These are phyloP conservation scores for Tolypocladium tundrense DNA, from an alignment of 2,329 filamentous ascomycete species.

Conservation along the genomic window DNA sequence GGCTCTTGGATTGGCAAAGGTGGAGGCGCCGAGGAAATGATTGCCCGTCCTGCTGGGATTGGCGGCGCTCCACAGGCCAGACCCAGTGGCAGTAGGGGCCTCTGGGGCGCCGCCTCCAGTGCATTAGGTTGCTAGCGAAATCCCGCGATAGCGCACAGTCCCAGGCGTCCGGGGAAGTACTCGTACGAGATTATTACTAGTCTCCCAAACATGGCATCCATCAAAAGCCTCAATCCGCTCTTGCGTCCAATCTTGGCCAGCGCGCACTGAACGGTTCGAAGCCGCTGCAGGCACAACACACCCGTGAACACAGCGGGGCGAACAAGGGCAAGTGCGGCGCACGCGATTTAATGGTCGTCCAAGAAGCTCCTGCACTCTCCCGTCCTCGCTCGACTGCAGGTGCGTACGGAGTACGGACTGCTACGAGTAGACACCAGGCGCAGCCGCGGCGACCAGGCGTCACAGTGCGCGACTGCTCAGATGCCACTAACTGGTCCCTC, in stretches of 20 bases:
- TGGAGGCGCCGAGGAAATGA: constrained; percentile 1
- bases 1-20: not conserved
- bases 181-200: too few relatives aligned
- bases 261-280: too few relatives aligned
- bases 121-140: not conserved
- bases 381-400: not conserved
- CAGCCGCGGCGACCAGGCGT: not conserved
- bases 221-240: too few relatives aligned
- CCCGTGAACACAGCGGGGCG: not conserved
- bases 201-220: too few relatives aligned
- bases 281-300: not conserved
- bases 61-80: not conserved
- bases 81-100: not conserved
- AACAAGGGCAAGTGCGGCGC: not conserved
- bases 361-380: not conserved
- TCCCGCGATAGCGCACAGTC: not conserved
- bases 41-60: not conserved
- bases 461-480: not conserved
- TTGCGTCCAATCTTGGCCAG: too few relatives aligned
- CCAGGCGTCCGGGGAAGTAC: not conserved
- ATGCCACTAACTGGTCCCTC: not conserved
- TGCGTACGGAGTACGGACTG: not conserved
- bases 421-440: not conserved
- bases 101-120: not conserved
- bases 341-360: not conserved